A percentile compares a stretch with the other conserved stretches of the same genome.
Conservation (phyloP, 345 rosid genomes). For the Psidium friedrichsthalianum region DNA sequence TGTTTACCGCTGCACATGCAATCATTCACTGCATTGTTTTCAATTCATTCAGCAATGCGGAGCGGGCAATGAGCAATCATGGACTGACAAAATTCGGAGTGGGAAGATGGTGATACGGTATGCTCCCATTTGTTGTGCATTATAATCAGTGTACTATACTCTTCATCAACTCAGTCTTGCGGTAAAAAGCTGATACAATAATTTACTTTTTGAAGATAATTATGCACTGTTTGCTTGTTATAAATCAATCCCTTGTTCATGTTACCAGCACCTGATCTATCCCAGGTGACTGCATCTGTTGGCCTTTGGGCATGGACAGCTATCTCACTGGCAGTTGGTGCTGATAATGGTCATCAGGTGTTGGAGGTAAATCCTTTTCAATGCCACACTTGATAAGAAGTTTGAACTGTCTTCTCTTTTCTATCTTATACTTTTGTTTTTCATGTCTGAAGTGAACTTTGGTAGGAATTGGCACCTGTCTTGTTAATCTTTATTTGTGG, state of each 20-base stretch:
- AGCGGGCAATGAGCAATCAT: conserved; percentile 24
- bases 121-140: conserved; percentile 61
- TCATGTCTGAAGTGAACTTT: not conserved
- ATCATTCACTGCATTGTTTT: not conserved
- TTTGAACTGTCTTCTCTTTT: not conserved
- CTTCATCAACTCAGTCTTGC: conserved; percentile 71
- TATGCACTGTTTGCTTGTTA: not conserved
- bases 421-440: not conserved
- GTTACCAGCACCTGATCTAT: conserved; percentile 58
- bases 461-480: not conserved
- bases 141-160: conserved; percentile 39
- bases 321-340: conserved; percentile 46
- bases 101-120: conserved; percentile 45
- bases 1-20: not conserved
- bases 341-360: conserved; percentile 59
- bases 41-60: conserved; percentile 35
- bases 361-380: conserved; percentile 47
- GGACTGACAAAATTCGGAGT: conserved; percentile 35
- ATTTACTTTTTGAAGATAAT: not conserved
- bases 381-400: not conserved
- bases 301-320: conserved; percentile 80
- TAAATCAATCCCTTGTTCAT: conserved; percentile 11
- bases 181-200: not conserved
- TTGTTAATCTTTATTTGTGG: not conserved
- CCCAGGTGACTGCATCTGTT: conserved; percentile 71